Base-by-base conservation (phyloP, 805 yeast genomes). In the Zygosaccharomyces kombuchaensis region DNA sequence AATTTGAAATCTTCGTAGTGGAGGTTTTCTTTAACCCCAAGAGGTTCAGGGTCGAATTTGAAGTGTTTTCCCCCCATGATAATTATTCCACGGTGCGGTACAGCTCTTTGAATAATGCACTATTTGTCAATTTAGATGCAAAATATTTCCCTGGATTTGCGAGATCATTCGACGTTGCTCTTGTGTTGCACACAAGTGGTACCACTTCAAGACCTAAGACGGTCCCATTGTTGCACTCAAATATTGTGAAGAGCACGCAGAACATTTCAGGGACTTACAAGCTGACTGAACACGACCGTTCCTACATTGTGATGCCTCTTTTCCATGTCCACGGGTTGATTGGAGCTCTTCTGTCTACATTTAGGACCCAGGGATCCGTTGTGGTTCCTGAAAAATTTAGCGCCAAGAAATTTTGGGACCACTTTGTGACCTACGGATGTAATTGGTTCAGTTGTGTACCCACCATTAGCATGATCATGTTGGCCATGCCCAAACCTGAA, bases 401-500 rank as follows among this genome's bases (percentile, higher is more conserved):
- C 23, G 87, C 89, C 2, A 63, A 68, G 25, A 62, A 57, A 12
- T 83, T 83, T 64, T 83, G 87, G 85, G 47, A 61, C 8, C 80
- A 83, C 45, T 82, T 78, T 55, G 63, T 66, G 43, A 53, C 55
- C 6, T 69, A 72, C 59, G 55, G 65, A 6, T 83, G 84, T 43
- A 80, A 68, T 46, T 83, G 90, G 90, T 83, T 81, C 62, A 78
- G 86, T 43, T 85, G 87, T 8, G 90, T 83, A 4, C 89, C 90
- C 37, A 83, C 90, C 0, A 83, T 83, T 50, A 87, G 84, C 64
- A 75, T 78, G 65, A 83, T 83, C 52, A 63, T 83, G 58, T 64
- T 83, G 47, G 77, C 76, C 56, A 66, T 73, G 29, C 68, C 71
- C 36, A 58, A 70, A 43, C 88, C 88, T 37, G 36, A 51, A 4